Base-by-base conservation (phyloP, 805 yeast species). In the Candida piceae region DNA sequence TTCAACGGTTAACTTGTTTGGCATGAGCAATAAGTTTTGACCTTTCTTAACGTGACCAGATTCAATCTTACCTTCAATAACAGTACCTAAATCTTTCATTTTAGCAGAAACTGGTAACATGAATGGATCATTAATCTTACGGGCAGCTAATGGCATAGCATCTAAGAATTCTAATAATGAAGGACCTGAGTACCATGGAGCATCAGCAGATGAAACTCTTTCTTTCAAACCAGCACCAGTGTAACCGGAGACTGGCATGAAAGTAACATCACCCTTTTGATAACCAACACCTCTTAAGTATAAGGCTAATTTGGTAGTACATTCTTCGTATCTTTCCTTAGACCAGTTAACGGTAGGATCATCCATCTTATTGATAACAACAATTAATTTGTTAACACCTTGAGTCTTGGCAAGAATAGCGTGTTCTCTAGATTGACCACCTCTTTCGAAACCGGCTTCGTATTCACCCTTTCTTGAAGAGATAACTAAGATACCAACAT, bases 381-480 rank as follows among this genome's bases (percentile, higher is more conserved):
- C 96, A 46, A 93, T 72, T 63, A 90, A 76, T 63, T 81, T 84
- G 72, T 90, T 87, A 45, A 90, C 96, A 69, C 98, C 98, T 68
- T 90, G 97, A 35, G 97, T 93, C 73, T 90, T 93, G 45, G 98
- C 98, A 60, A 90, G 73, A 42, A 90, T 70, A 10, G 97, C 97
- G 59, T 90, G 98, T 74, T 89, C 97, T 70, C 97, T 82, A 25
- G 97, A 89, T 70, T 90, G 98, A 51, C 98, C 98, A 57, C 97
- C 97, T 64, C 88, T 86, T 71, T 90, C 98, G 58, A 90, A 90
- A 44, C 98, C 98, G 38, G 98, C 93, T 70, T 93, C 99, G 66
- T 93, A 93, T 65, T 93, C 99, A 69, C 99, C 99, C 67, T 89
- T 88, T 74, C 99, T 84, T 32, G 97, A 97, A 46, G 96, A 85